These are phyloP conservation scores for Penicillium paxilli DNA, from an alignment of 495 filamentous ascomycete genomes.

Conservation along the genomic window DNA sequence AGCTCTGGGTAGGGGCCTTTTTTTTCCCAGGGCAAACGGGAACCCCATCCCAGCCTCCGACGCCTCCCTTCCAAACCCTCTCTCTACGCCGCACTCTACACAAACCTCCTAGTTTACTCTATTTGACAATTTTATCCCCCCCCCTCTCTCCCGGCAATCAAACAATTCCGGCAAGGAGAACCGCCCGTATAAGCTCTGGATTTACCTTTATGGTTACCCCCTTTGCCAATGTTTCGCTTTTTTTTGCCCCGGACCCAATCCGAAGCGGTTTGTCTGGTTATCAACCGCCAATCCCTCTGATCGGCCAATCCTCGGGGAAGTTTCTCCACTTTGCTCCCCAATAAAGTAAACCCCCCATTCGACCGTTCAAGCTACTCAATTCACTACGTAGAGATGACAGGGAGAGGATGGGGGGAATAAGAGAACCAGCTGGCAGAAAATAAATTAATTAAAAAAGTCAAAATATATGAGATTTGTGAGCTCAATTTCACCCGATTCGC, in stretches of 20 bases:
- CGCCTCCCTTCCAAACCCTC: neutral
- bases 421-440: too few species aligned
- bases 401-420: too few species aligned
- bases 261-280: constrained; percentile 7
- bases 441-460: neutral
- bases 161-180: constrained; percentile 11
- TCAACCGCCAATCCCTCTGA: constrained; percentile 1
- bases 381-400: neutral
- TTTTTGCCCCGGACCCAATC: neutral
- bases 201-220: neutral
- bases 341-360: constrained; percentile 1
- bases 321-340: constrained; percentile 1
- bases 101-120: neutral
- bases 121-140: neutral
- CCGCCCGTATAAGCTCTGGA: neutral
- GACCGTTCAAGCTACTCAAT: neutral
- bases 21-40: neutral
- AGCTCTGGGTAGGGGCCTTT: neutral
- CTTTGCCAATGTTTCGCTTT: neutral
- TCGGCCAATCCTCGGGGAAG: constrained; percentile 16
- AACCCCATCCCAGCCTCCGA: neutral
- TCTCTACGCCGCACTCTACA: too few species aligned
- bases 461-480: neutral
- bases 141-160: too few species aligned
- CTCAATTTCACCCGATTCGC: neutral